Percentiles rank a stretch among this genome's conserved stretches.
phyloP scores from a whole-genome alignment of 1,284 basidiomycete species.

The Marasmius tenuissimus region DNA sequence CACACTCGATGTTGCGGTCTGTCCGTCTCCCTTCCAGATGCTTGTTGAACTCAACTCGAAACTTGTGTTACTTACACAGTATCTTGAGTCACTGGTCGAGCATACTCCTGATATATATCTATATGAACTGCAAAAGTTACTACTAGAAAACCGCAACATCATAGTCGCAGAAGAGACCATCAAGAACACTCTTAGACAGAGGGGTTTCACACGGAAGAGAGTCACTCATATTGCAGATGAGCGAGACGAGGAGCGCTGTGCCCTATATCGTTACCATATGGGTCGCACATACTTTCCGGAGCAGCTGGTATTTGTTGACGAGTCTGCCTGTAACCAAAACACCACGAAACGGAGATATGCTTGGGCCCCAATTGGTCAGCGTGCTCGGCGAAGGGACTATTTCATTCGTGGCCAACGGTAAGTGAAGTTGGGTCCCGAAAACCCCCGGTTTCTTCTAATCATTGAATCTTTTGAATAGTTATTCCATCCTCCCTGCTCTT shows the following conservation, averaged over 20 bases:
- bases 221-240: slow-evolving; percentile 24
- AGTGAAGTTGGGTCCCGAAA: too few relatives aligned
- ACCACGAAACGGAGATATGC: slow-evolving; percentile 22
- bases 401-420: slow-evolving; percentile 32
- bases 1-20: too few relatives aligned
- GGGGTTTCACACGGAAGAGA: slow-evolving; percentile 9
- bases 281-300: slow-evolving; percentile 20
- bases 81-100: neutral
- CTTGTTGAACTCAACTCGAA: too few relatives aligned
- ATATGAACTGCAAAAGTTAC: neutral
- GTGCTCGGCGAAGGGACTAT: slow-evolving; percentile 24
- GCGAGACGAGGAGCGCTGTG: slow-evolving; percentile 17
- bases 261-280: slow-evolving; percentile 21
- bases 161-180: neutral
- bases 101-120: neutral
- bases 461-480: too few relatives aligned
- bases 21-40: too few relatives aligned
- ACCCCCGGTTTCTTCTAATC: too few relatives aligned
- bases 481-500: slow-evolving; percentile 28
- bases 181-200: neutral
- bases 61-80: neutral
- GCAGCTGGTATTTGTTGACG: slow-evolving; percentile 36
- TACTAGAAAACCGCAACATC: neutral
- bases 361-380: slow-evolving; percentile 27
- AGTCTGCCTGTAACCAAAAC: slow-evolving; percentile 27